phyloP scores from a whole-genome alignment of 208 protist species.

The Phytomonas sp. region DNA sequence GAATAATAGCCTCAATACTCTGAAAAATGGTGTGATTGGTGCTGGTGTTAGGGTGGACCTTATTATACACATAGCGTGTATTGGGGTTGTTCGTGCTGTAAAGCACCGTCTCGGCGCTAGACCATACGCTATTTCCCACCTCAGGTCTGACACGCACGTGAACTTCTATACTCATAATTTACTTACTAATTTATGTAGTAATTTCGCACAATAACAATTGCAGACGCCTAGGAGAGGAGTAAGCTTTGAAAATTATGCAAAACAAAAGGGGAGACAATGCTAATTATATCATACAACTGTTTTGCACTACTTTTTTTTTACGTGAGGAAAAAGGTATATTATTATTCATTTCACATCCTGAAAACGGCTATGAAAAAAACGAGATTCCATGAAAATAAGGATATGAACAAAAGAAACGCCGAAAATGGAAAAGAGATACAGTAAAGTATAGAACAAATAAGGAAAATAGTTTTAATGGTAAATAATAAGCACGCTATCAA shows the following conservation, averaged over 20 bases:
- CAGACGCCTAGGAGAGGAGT: too few species aligned
- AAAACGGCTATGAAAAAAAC: too few species aligned
- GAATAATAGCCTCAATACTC: slow-evolving; percentile 64
- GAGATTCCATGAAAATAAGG: too few species aligned
- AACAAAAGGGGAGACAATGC: background rate
- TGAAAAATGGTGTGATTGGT: slow-evolving; percentile 75
- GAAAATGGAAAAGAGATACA: slow-evolving; percentile 6
- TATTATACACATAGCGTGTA: slow-evolving; percentile 77
- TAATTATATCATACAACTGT: slow-evolving; percentile 5
- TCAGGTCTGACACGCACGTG: slow-evolving; percentile 76
- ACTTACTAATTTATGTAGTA: slow-evolving; percentile 1
- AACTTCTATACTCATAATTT: slow-evolving; percentile 84
- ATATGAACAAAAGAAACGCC: slow-evolving; percentile 6
- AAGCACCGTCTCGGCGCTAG: slow-evolving; percentile 73
- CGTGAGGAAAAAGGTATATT: slow-evolving; percentile 1
- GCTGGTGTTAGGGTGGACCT: slow-evolving; percentile 71
- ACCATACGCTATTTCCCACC: slow-evolving; percentile 58
- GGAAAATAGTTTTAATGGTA: slow-evolving; percentile 7
- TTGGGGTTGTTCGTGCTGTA: slow-evolving; percentile 76
- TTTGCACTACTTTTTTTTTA: slow-evolving; percentile 15
- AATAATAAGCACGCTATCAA: slow-evolving; percentile 6
- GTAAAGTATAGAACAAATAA: too few species aligned
- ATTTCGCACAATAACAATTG: slow-evolving; percentile 2
- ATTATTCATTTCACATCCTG: slow-evolving; percentile 3
- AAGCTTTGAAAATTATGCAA: too few species aligned